phyloP scores from a whole-genome alignment of 768 basidiomycete species.

The Agaricus sinodeliciosus region DNA sequence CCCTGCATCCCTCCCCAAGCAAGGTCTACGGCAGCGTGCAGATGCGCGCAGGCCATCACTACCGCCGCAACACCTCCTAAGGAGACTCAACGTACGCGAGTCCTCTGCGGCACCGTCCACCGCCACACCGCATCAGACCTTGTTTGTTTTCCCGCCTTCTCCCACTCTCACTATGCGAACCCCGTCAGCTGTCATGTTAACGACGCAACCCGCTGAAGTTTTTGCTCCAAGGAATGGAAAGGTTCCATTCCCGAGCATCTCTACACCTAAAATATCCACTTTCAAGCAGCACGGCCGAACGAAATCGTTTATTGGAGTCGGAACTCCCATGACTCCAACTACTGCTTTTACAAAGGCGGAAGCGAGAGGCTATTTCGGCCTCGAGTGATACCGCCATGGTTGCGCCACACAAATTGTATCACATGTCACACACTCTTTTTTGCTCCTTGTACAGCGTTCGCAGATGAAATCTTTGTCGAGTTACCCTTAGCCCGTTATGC shows the following conservation, averaged over 20 bases:
- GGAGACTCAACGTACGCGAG: slow-evolving; percentile 22
- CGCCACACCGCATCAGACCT: slow-evolving; percentile 69
- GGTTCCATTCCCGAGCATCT: slow-evolving; percentile 50
- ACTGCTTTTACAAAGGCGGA: slow-evolving; percentile 81
- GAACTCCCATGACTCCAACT: slow-evolving; percentile 64
- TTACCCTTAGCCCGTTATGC: neutral
- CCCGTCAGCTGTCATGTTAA: slow-evolving; percentile 79
- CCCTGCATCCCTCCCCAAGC: slow-evolving; percentile 19
- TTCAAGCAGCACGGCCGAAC: slow-evolving; percentile 62
- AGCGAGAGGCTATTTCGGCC: slow-evolving; percentile 71
- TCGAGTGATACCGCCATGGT: slow-evolving; percentile 23
- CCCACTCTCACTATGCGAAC: slow-evolving; percentile 53
- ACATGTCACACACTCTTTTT: neutral
- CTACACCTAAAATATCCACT: slow-evolving; percentile 66
- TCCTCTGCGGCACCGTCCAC: slow-evolving; percentile 20
- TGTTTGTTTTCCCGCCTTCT: slow-evolving; percentile 84
- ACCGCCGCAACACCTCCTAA: slow-evolving; percentile 50
- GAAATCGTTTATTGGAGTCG: slow-evolving; percentile 68
- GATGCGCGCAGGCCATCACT: slow-evolving; percentile 49
- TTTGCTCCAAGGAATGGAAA: slow-evolving; percentile 18
- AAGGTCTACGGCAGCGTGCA: slow-evolving; percentile 42
- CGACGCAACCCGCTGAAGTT: slow-evolving; percentile 38
- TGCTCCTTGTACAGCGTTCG: neutral
- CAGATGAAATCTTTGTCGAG: neutral
- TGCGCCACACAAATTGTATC: neutral